Base-by-base conservation (phyloP, 1,139 yeast genomes). In the Hansenula lynferdii region DNA sequence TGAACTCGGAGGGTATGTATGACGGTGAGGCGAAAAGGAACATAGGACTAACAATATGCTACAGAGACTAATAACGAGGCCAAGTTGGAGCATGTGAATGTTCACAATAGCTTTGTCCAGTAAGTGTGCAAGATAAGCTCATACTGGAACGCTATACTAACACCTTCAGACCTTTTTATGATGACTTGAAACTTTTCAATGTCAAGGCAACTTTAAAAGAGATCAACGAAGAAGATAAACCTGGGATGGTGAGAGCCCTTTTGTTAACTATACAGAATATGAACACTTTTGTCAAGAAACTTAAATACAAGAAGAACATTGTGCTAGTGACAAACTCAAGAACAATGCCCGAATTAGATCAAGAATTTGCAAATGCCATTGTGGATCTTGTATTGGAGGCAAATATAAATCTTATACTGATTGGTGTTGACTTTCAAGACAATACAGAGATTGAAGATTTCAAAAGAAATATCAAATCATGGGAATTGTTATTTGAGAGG, bases 1-100 rank as follows among this genome's bases (percentile, higher is more conserved):
- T 65, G 20, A 69, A 75, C 44, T 61, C 66, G 1, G 48, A 55
- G 8, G 49, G 49, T 41, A 38, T 33, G 36, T 35, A 33, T 21
- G 36, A n/a, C n/a, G 22, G 10, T 28, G 18, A 28, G 25, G 21
- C 27, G 41, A 5, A 12, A 12, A 22, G n/a, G n/a, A n/a, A n/a
- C n/a, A 12, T 19, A 23, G 20, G 8, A 28, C 41, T 40, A 31
- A 32, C 24, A 26, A 40, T 31, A 14, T 36, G 30, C 15, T 12
- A 24, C 31, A 35, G 42, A 36, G 23, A 36, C 43, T 17, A 16
- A 37, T 18, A 42, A 35, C 11, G 34, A 35, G 2, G 44, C 49
- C 4, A 36, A 37, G 26, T 41, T 47, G 17, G 38, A 41, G 6
- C 41, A 40, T 15, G 39, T 38, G 3, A 36, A 36, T 6, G 24